These are phyloP conservation scores for Camptophora hylomeconis DNA, from an alignment of 2,329 filamentous ascomycete genomes.

Conservation along the genomic window DNA sequence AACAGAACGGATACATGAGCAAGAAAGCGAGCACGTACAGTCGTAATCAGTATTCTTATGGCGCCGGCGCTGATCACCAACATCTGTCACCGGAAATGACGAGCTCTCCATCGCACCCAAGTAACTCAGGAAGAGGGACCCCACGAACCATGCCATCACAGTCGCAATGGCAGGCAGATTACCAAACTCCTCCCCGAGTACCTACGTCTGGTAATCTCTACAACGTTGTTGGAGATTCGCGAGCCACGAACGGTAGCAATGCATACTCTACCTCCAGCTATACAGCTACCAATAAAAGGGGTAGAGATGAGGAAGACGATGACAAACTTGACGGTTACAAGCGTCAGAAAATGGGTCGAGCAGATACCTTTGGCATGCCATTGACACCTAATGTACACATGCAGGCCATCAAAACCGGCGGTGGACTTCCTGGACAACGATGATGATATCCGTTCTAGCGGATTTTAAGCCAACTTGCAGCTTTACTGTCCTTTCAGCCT, in stretches of 20 bases:
- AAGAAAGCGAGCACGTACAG: conserved; percentile 60
- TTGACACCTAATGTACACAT: conserved; percentile 27
- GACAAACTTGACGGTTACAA: conserved; percentile 58
- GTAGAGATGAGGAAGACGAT: conserved; percentile 50
- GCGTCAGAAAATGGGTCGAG: conserved; percentile 60
- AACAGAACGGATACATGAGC: conserved; percentile 70
- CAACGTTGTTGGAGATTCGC: conserved; percentile 75
- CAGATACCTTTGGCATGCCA: conserved; percentile 37
- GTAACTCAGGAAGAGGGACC: conserved; percentile 70
- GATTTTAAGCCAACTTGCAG: conserved; percentile 11
- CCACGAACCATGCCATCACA: conserved; percentile 65
- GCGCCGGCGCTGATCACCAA: conserved; percentile 54
- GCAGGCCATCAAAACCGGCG: conserved; percentile 31
- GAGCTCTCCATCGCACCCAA: conserved; percentile 66
- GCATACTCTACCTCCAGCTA: conserved; percentile 57
- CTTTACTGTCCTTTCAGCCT: conserved; percentile 6
- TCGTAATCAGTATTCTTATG: conserved; percentile 67
- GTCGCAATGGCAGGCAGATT: conserved; percentile 58
- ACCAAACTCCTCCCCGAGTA: conserved; percentile 65
- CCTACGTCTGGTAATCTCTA: conserved; percentile 67
- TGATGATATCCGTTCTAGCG: conserved; percentile 6
- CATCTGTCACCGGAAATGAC: conserved; percentile 75
- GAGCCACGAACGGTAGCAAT: conserved; percentile 59
- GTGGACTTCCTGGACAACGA: conserved; percentile 5
- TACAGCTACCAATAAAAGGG: conserved; percentile 52